Conservation (phyloP, 768 basidiomycete species). For the Phylloporus rhodoxanthus region DNA sequence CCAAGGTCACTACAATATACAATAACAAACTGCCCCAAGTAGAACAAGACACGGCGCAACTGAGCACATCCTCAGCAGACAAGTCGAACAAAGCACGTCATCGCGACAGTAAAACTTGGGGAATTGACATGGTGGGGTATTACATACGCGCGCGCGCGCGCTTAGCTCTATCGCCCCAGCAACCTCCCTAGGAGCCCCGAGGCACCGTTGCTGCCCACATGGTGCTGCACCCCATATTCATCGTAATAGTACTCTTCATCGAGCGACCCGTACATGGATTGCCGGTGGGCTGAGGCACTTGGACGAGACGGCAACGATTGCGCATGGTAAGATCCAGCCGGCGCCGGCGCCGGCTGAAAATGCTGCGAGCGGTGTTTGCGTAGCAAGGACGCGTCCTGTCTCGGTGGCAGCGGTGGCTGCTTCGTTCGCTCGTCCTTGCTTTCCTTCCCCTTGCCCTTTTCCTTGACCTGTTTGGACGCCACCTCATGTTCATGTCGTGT, state of each 20-base stretch:
- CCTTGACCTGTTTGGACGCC: slow-evolving; percentile 18
- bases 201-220: not conserved
- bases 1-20: no score
- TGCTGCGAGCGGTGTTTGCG: slow-evolving; percentile 19
- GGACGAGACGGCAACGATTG: slow-evolving; percentile 27
- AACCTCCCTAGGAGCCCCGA: slow-evolving; percentile 21
- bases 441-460: slow-evolving; percentile 29
- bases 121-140: no score
- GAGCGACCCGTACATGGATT: slow-evolving; percentile 16
- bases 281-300: slow-evolving; percentile 6
- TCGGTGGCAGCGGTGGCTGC: not conserved
- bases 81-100: no score
- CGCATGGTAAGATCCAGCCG: slow-evolving; percentile 8
- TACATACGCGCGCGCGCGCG: no score
- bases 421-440: slow-evolving; percentile 9
- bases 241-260: slow-evolving; percentile 1
- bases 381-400: slow-evolving; percentile 3
- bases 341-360: slow-evolving; percentile 21
- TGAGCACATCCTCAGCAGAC: no score
- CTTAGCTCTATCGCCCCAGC: slow-evolving; percentile 21
- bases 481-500: no score
- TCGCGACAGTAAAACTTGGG: no score
- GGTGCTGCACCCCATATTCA: not conserved
- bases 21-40: no score
- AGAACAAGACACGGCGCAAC: no score